Evolutionary conservation across 768 basidiomycete genomes (phyloP), one percentile per base, ranked within the genome.

Genomic region (Zangia roseola): DNA sequence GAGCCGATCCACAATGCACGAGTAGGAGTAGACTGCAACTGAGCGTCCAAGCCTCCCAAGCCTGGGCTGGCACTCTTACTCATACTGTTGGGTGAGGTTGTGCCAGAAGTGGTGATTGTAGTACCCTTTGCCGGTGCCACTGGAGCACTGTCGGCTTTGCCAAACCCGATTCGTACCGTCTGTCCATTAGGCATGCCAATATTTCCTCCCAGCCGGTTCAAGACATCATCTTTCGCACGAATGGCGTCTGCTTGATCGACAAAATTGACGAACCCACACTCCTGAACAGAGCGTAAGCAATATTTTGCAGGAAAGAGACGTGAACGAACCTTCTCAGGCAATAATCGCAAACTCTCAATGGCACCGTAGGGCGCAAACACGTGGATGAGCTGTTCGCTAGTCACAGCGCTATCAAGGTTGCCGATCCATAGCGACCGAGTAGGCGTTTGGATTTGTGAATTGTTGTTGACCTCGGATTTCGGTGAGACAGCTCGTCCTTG

Each of bases 191-290:
- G 88, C 82, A 94, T 88, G 44, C 90, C 88, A 52, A 97, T 93
- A 57, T 91, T 89, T 7, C 95, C 94, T 40, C 93, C 93, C 21
- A 97, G 80, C 20, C 95, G 84, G 68, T 95, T 97, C 45, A 97
- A 77, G 34, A 99, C 94, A 69, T 99, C 97, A 23, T 99, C 97
- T 64, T 97, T 95, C 12, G 97, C 97, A 49, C 92, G 85, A 55
- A 98, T 86, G n/a, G 95, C 95, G 68, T 98, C 95, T 1, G 83
- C 79, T 65, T 91, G 88, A 55, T 97, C 94, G 38, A 97, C 91
- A 65, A 97, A 99, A 66, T 99, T 99, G 64, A 99, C 95, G 65
- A 99, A 99, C 9, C 95, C 97, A 64, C 97, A 99, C 68, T 97
- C 94, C 94, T 97, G 52, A 31, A 49, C 43, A 26, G 7, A 40